phyloP scores from a whole-genome alignment of 1,284 basidiomycete genomes.

The Malassezia slooffiae region DNA sequence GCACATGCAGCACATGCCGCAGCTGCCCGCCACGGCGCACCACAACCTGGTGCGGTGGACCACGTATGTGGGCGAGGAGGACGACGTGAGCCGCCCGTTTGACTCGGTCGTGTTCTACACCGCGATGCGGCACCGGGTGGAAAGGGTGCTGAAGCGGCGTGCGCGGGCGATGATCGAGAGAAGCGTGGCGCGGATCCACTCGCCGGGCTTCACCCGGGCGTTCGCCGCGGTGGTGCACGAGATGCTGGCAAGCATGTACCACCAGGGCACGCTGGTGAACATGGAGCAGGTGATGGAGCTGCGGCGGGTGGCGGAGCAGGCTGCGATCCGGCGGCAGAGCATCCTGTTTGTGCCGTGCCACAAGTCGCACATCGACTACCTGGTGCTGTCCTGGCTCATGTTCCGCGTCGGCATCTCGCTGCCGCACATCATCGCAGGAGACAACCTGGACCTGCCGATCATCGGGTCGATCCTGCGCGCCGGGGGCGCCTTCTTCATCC shows the following conservation, averaged over 20 bases:
- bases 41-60: too few species aligned
- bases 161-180: slow-evolving; percentile 22
- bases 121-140: slow-evolving; percentile 1
- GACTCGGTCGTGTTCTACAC: background rate
- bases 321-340: slow-evolving; percentile 41
- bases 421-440: slow-evolving; percentile 47
- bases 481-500: slow-evolving; percentile 47
- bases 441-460: slow-evolving; percentile 45
- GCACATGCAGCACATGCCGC: background rate
- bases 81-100: background rate
- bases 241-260: slow-evolving; percentile 45
- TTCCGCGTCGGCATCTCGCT: slow-evolving; percentile 46
- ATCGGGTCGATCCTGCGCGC: slow-evolving; percentile 43
- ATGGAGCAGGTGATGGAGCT: slow-evolving; percentile 38
- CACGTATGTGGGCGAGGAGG: background rate
- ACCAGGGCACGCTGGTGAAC: slow-evolving; percentile 41
- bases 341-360: slow-evolving; percentile 48
- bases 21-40: background rate
- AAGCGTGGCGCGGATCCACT: slow-evolving; percentile 2
- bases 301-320: slow-evolving; percentile 36
- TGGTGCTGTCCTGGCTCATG: slow-evolving; percentile 37
- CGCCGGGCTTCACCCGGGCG: slow-evolving; percentile 23
- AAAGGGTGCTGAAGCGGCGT: slow-evolving; percentile 21
- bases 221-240: slow-evolving; percentile 44
- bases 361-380: slow-evolving; percentile 47